phyloP scores from a whole-genome alignment of 257 asterid species.

The Forsythia suspensa region DNA sequence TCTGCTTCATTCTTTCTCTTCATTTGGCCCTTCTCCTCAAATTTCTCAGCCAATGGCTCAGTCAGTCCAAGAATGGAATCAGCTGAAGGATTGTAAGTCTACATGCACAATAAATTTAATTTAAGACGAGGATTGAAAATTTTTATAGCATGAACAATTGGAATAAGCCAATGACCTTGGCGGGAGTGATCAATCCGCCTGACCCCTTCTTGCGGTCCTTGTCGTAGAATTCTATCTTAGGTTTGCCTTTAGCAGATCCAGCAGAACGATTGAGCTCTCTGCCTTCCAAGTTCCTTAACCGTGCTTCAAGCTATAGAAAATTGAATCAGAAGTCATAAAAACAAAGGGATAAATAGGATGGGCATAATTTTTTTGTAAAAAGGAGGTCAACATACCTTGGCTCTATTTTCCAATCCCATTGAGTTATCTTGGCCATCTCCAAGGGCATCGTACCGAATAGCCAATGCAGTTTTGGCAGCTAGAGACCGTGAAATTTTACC shows the following conservation, averaged over 20 bases:
- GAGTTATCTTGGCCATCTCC: constrained; percentile 50
- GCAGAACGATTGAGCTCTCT: constrained; percentile 47
- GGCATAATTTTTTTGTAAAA: not conserved
- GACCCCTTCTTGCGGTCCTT: constrained; percentile 55
- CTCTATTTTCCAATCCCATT: constrained; percentile 59
- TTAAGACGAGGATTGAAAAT: not conserved
- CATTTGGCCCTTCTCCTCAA: not conserved
- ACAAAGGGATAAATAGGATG: not conserved
- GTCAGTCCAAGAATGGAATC: constrained; percentile 56
- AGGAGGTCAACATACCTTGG: constrained; percentile 36
- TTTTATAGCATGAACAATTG: not conserved
- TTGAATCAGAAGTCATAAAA: not conserved
- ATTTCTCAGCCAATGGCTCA: constrained; percentile 35
- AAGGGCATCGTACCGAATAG: constrained; percentile 59
- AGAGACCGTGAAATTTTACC: constrained; percentile 65
- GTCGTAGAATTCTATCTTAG: constrained; percentile 54
- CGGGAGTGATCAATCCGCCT: constrained; percentile 53
- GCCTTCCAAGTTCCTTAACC: constrained; percentile 54
- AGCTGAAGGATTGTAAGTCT: constrained; percentile 79
- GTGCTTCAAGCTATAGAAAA: constrained; percentile 48
- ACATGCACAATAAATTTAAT: constrained; percentile 1
- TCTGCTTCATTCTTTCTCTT: constrained; percentile 20
- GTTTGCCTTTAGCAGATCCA: constrained; percentile 64
- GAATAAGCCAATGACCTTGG: constrained; percentile 34
- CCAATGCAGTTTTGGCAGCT: constrained; percentile 57